Conservation (phyloP, 352 stramenopile species). For the Pythium plurisporium region DNA sequence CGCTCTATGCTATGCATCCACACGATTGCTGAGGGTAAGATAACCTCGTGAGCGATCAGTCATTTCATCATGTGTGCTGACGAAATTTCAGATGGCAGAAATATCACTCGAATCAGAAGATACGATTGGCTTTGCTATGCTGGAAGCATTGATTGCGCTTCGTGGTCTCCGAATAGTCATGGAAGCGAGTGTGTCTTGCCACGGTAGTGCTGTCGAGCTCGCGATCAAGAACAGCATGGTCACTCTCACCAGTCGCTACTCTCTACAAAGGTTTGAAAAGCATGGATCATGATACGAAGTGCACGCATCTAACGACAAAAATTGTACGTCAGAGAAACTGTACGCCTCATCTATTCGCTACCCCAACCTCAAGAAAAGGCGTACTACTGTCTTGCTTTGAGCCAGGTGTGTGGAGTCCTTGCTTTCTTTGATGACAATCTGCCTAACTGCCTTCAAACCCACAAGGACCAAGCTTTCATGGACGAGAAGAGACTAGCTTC, state of each 20-base stretch:
- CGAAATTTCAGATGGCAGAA: too few species aligned
- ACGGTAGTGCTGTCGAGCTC: too few species aligned
- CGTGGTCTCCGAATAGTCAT: conserved; percentile 6
- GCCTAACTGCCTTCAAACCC: too few species aligned
- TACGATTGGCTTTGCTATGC: neutral
- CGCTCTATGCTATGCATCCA: neutral
- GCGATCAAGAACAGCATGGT: too few species aligned
- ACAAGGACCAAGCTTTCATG: conserved; percentile 20
- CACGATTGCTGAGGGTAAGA: neutral
- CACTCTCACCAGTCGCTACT: neutral
- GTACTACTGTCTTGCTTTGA: conserved; percentile 16
- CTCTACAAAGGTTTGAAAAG: conserved; percentile 8
- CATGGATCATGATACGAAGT: neutral
- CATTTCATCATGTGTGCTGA: too few species aligned
- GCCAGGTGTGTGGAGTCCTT: conserved; percentile 9
- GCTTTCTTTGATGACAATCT: neutral
- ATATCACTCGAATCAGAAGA: too few species aligned
- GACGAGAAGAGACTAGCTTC: neutral
- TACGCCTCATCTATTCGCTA: conserved; percentile 17
- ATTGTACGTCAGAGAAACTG: conserved; percentile 9
- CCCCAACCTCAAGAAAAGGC: conserved; percentile 13
- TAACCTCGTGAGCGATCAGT: neutral
- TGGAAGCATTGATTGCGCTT: conserved; percentile 5
- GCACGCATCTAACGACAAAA: neutral
- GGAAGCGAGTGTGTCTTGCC: neutral